Evolutionary conservation across 805 yeast genomes (phyloP), one percentile per base, ranked within the genome.

Genomic region (Monosporozyma solicola): DNA sequence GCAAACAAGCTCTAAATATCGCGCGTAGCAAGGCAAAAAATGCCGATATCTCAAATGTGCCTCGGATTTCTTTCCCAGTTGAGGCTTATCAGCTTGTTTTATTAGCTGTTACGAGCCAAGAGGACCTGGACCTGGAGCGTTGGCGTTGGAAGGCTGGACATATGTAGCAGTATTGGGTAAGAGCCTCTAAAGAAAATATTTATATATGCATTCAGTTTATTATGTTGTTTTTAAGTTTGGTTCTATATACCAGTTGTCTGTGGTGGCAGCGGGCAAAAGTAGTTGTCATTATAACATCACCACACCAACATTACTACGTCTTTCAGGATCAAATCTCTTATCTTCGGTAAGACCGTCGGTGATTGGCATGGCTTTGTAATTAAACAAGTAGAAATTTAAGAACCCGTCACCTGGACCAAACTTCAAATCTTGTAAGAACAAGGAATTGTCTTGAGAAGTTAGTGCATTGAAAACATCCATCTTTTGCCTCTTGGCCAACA

Each of bases 381-480:
- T 94, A 78, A 94, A 94, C 58, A 94, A 72, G 66, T 94, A 94
- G 70, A 86, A 94, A 70, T 94, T 87, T 64, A 94, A 77, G 64
- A 80, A 79, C 0, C 99, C 99, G 68, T 92, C 98, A 46, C 99
- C 99, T 49, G 82, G 80, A 35, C 97, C 96, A 67, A 94, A 94
- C 66, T 88, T 87, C 70, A 87, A 77, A 41, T 86, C 83, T 27
- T 87, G 84, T 58, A 94, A 74, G 72, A 94, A 89, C 55, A 86
- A 72, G 15, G 89, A 77, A 68, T 94, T 94, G 65, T 94, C 99
- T 72, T 90, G 96, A 10, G 90, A 77, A 0, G 97, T 82, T 57
- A 94, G 75, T 9, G 97, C 96, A 67, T 94, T 94, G 77, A 92
- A 88, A 3, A 94, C 98, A 66, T 94, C 99, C 61, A 87, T 87